Evolutionary conservation across 495 filamentous ascomycete genomes (phyloP).

Genomic region (Talaromyces nanjingensis): DNA sequence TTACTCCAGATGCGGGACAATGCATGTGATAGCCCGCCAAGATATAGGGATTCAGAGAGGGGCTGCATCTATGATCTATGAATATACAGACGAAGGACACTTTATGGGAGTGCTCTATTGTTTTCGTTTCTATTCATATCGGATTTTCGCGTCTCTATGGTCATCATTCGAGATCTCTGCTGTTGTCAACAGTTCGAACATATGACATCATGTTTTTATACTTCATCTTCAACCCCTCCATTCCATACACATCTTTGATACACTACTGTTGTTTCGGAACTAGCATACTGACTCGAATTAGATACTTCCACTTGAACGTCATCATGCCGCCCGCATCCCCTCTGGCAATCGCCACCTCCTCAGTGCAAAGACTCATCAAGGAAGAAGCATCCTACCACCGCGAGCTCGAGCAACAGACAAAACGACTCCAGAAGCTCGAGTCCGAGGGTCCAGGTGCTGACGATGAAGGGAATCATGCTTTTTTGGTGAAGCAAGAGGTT

Average conservation of each 20-base stretch:
- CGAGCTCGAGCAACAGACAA: slow-evolving; percentile 66
- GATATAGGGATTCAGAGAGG: not conserved
- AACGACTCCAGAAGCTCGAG: slow-evolving; percentile 60
- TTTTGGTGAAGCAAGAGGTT: slow-evolving; percentile 78
- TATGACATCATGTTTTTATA: not conserved
- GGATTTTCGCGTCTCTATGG: not conserved
- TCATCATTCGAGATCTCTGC: not conserved
- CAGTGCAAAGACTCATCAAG: slow-evolving; percentile 77
- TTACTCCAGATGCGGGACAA: not conserved
- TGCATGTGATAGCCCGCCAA: not conserved
- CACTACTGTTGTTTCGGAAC: not conserved
- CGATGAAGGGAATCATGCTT: slow-evolving; percentile 63
- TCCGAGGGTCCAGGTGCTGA: slow-evolving; percentile 34
- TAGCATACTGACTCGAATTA: not conserved
- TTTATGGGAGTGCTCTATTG: not conserved
- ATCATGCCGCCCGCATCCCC: slow-evolving; percentile 66
- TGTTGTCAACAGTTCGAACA: not conserved
- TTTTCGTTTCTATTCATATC: not conserved
- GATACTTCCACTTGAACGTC: not conserved
- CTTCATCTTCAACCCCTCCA: not conserved
- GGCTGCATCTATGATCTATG: not conserved
- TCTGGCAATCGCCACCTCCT: slow-evolving; percentile 64
- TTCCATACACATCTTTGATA: not conserved
- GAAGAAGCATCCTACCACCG: slow-evolving; percentile 86
- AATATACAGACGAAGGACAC: not conserved